Conservation (phyloP, 177 flowering plant genomes). For the Vitis hybrid region DNA sequence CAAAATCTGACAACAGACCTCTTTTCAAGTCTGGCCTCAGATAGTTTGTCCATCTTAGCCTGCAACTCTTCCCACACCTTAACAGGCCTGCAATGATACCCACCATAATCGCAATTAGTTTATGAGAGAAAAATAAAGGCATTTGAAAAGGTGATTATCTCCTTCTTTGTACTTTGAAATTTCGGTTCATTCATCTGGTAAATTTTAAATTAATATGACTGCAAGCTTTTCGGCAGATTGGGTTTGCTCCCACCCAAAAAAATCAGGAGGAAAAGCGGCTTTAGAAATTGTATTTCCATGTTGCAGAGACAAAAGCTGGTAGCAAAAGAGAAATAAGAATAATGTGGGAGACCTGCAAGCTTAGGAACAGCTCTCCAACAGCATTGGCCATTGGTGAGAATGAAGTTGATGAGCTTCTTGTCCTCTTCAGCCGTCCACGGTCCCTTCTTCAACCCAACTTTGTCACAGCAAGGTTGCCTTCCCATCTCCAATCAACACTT, state of each 20-base stretch:
- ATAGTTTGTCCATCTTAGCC: slow-evolving; percentile 80
- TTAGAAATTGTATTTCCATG: too few species aligned
- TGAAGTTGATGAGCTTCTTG: slow-evolving; percentile 74
- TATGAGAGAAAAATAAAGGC: too few species aligned
- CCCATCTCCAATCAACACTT: slow-evolving; percentile 38
- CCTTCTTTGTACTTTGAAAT: too few species aligned
- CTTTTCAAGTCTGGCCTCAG: slow-evolving; percentile 85
- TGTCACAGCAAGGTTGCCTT: slow-evolving; percentile 81
- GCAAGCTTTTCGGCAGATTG: not conserved
- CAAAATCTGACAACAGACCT: slow-evolving; percentile 68
- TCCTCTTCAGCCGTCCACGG: slow-evolving; percentile 84
- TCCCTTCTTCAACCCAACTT: slow-evolving; percentile 77
- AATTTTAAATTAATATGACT: too few species aligned
- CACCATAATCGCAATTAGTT: not conserved
- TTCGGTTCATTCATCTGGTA: too few species aligned
- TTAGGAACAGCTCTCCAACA: slow-evolving; percentile 91
- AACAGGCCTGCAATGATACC: slow-evolving; percentile 48
- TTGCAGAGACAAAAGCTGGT: not conserved
- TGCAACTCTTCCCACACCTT: slow-evolving; percentile 82
- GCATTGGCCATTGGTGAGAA: slow-evolving; percentile 86
- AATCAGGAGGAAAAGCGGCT: too few species aligned
- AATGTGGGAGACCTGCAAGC: slow-evolving; percentile 53
- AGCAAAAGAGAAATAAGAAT: not conserved
- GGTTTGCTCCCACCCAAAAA: not conserved
- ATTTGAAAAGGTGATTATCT: too few species aligned